phyloP scores from a whole-genome alignment of 495 filamentous ascomycete genomes.

The Hapsidospora chrysogenum region DNA sequence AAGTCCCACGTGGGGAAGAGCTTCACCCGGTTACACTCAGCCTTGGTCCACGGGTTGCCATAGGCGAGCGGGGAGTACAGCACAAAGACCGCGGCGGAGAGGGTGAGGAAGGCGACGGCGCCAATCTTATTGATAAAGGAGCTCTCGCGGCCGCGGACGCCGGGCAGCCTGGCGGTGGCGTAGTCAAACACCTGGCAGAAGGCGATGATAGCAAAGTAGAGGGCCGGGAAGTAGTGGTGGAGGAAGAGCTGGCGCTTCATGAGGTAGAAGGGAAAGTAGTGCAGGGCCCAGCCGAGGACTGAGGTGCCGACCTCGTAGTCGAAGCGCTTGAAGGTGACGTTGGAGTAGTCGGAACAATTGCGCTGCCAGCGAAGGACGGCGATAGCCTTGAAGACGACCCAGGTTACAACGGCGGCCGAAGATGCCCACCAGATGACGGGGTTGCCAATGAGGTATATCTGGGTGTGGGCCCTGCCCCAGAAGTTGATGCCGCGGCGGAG shows the following conservation, averaged over 20 bases:
- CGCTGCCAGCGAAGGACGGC: conserved; percentile 89
- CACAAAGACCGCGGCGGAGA: conserved; percentile 60
- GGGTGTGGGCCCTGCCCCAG: conserved; percentile 87
- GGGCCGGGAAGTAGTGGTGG: conserved; percentile 78
- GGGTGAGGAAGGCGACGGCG: conserved; percentile 51
- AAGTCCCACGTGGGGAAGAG: conserved; percentile 85
- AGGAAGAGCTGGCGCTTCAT: conserved; percentile 93
- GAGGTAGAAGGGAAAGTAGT: conserved; percentile 94
- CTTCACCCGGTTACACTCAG: conserved; percentile 72
- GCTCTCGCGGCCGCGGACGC: conserved; percentile 50
- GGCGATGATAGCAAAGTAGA: conserved; percentile 85
- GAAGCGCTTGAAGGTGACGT: conserved; percentile 76
- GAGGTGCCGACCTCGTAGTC: conserved; percentile 89
- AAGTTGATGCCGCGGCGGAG: conserved; percentile 96
- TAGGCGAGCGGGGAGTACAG: conserved; percentile 81
- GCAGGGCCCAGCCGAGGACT: conserved; percentile 84
- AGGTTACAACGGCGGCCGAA: conserved; percentile 63
- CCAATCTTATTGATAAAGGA: conserved; percentile 56
- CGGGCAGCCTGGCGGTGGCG: conserved; percentile 45
- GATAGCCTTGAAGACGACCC: conserved; percentile 69
- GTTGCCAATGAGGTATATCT: conserved; percentile 94
- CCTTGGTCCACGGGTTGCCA: conserved; percentile 84
- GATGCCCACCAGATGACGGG: conserved; percentile 90
- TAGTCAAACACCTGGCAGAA: conserved; percentile 86
- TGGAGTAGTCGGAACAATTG: conserved; percentile 69